Conservation (phyloP, 768 basidiomycete genomes). For the Xerocomus potaroensis region DNA sequence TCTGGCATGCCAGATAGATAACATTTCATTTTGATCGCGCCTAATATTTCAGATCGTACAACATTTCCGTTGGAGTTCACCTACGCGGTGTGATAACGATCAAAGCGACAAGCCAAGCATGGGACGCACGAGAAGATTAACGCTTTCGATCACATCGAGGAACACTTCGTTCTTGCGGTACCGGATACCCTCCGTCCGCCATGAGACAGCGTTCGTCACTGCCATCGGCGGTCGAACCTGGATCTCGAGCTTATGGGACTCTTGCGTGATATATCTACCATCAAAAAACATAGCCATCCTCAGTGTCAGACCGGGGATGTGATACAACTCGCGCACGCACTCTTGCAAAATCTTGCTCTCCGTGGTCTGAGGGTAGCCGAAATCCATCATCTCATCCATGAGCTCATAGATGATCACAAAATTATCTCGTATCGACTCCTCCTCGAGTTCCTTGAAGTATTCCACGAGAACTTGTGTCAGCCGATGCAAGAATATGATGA, state of each 20-base stretch:
- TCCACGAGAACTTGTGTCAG: conserved; percentile 90
- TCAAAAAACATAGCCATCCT: neutral
- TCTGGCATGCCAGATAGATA: conserved; percentile 99
- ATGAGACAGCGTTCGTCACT: conserved; percentile 97
- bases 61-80: conserved; percentile 97
- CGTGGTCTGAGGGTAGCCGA: conserved; percentile 97
- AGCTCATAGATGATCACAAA: conserved; percentile 99
- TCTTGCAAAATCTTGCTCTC: conserved; percentile 99
- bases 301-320: neutral
- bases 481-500: conserved; percentile 94
- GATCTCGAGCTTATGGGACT: conserved; percentile 94
- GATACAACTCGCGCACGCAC: conserved; percentile 38
- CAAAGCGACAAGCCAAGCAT: neutral
- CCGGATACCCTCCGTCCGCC: conserved; percentile 95
- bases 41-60: conserved; percentile 93
- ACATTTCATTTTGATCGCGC: conserved; percentile 99
- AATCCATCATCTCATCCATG: conserved; percentile 99
- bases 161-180: conserved; percentile 99
- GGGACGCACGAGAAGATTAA: conserved; percentile 81
- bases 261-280: conserved; percentile 91
- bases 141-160: conserved; percentile 95
- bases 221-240: conserved; percentile 93
- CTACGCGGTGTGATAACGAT: conserved; percentile 22
- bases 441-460: conserved; percentile 99
- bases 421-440: conserved; percentile 98